Evolutionary conservation across 257 asterid genomes (phyloP).

Genomic region (Solanum microdontum): DNA sequence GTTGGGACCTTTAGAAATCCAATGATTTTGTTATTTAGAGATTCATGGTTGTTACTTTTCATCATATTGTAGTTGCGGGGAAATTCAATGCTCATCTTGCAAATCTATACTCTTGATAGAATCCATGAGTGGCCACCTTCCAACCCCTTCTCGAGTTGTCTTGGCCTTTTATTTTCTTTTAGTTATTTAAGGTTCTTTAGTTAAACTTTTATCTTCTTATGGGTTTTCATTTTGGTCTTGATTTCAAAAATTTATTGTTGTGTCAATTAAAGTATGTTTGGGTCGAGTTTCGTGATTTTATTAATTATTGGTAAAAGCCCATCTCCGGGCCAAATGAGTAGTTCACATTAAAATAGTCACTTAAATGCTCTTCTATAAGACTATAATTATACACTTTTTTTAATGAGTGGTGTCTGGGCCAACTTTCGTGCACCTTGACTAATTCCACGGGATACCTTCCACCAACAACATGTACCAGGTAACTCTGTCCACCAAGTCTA

Average conservation of each 20-base stretch:
- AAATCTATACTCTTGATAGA: neutral
- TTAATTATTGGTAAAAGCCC: neutral
- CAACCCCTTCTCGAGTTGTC: neutral
- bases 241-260: neutral
- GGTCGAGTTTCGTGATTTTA: neutral
- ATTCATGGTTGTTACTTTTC: neutral
- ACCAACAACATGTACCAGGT: too few species aligned
- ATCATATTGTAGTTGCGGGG: neutral
- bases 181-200: neutral
- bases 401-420: too few species aligned
- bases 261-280: neutral
- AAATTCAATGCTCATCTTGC: neutral
- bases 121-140: neutral
- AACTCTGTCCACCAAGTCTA: too few species aligned
- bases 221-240: neutral
- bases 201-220: neutral
- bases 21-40: neutral
- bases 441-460: too few species aligned
- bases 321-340: neutral
- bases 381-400: neutral
- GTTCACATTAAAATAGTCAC: neutral
- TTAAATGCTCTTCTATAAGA: neutral
- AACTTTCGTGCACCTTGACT: too few species aligned
- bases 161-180: neutral
- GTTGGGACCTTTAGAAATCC: neutral